Evolutionary conservation across 208 protist genomes (phyloP).

Genomic region (Herpetomonas muscarum): DNA sequence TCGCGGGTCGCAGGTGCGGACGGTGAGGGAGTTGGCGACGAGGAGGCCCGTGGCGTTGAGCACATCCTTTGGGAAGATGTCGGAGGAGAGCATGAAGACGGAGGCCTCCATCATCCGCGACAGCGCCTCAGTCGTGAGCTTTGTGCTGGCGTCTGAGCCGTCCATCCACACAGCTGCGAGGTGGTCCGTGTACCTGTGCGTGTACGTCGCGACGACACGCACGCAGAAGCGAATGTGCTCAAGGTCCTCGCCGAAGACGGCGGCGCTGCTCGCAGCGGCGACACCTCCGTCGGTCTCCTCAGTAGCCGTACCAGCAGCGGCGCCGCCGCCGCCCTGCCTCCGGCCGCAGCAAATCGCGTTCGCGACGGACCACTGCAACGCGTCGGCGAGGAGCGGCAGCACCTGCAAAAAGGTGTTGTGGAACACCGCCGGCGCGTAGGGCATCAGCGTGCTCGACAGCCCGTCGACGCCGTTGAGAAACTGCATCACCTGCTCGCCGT

Average conservation of each 20-base stretch:
- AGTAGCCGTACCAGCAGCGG: neutral
- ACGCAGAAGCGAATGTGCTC: constrained; percentile 81
- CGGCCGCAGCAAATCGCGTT: constrained; percentile 34
- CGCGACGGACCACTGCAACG: constrained; percentile 66
- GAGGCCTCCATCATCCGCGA: constrained; percentile 38
- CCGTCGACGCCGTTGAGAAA: constrained; percentile 52
- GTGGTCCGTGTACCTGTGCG: constrained; percentile 69
- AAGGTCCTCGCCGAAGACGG: constrained; percentile 76
- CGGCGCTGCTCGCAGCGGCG: constrained; percentile 6
- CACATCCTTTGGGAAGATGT: constrained; percentile 81
- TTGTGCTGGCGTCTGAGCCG: neutral
- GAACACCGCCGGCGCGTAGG: neutral
- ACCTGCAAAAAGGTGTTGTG: constrained; percentile 41
- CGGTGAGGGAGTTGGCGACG: constrained; percentile 66
- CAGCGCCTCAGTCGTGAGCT: constrained; percentile 10
- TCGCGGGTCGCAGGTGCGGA: constrained; percentile 39
- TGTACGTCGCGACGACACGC: constrained; percentile 77
- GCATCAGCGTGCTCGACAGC: constrained; percentile 25
- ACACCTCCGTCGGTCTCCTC: constrained; percentile 4
- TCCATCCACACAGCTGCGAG: constrained; percentile 14
- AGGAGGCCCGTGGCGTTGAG: constrained; percentile 82
- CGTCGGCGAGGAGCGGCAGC: constrained; percentile 68
- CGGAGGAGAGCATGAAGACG: constrained; percentile 60
- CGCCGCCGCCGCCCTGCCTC: neutral
- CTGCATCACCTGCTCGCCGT: constrained; percentile 36